These are phyloP conservation scores for Kwoniella shivajii DNA, from an alignment of 1,284 basidiomycete species.

Conservation along the genomic window DNA sequence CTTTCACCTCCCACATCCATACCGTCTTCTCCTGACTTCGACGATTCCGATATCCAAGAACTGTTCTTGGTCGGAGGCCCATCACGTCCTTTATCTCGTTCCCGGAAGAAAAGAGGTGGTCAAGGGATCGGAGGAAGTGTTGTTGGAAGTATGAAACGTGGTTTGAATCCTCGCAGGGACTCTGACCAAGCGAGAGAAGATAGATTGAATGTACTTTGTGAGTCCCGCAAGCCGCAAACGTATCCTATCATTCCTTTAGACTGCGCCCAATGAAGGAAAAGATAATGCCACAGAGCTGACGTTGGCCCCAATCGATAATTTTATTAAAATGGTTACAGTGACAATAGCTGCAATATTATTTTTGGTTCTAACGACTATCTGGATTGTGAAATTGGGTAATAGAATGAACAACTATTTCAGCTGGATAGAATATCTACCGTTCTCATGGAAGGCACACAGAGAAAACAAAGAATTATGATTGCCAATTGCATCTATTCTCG, in stretches of 20 bases:
- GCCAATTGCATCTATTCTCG: too few relatives aligned
- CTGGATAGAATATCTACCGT: too few relatives aligned
- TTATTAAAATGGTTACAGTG: conserved; percentile 8
- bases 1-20: neutral
- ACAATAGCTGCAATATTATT: conserved; percentile 24
- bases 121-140: conserved; percentile 32
- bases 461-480: too few relatives aligned
- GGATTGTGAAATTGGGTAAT: conserved; percentile 13
- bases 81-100: neutral
- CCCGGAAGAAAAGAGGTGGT: neutral
- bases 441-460: too few relatives aligned
- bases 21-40: neutral
- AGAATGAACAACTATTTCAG: neutral
- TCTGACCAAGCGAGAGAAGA: neutral
- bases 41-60: neutral
- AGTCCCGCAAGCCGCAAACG: too few relatives aligned
- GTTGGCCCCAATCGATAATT: too few relatives aligned
- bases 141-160: conserved; percentile 41
- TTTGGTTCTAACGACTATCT: conserved; percentile 22
- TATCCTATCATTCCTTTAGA: too few relatives aligned
- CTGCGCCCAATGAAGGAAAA: too few relatives aligned
- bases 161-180: conserved; percentile 1
- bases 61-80: neutral
- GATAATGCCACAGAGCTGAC: too few relatives aligned
- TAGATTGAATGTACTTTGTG: conserved; percentile 15